Conservation (phyloP, 2,329 filamentous ascomycete species). For the Coniochaeta prunicola region DNA sequence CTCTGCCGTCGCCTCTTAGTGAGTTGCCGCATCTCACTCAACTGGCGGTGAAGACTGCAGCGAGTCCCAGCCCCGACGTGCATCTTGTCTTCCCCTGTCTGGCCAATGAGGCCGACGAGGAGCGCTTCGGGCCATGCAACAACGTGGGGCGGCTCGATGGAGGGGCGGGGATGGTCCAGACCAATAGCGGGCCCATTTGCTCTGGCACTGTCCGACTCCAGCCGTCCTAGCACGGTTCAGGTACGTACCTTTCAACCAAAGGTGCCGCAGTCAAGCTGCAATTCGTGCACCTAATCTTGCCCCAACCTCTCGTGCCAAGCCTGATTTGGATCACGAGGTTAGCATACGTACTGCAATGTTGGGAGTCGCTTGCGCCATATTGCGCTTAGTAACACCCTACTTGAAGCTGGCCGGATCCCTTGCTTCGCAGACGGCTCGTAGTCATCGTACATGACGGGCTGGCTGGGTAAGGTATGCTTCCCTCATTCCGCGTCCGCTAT, state of each 20-base stretch:
- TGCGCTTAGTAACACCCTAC: neutral
- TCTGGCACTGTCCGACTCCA: neutral
- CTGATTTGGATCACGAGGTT: neutral
- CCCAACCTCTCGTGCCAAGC: neutral
- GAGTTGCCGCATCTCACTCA: constrained; percentile 3
- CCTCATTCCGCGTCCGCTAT: neutral
- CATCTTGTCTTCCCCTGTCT: neutral
- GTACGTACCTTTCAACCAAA: neutral
- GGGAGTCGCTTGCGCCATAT: neutral
- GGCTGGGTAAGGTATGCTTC: neutral
- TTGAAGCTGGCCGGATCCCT: neutral
- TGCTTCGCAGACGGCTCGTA: neutral
- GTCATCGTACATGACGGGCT: neutral
- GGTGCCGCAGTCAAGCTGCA: neutral
- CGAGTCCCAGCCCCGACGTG: constrained; percentile 3
- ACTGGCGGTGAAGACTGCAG: constrained; percentile 9
- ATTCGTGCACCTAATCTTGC: neutral
- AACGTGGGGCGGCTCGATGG: neutral
- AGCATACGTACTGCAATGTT: too few relatives aligned
- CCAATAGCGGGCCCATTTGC: neutral
- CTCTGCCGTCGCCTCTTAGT: neutral
- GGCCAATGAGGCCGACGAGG: neutral
- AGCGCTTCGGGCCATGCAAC: neutral
- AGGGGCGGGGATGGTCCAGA: neutral
- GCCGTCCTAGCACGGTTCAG: neutral